Base-by-base conservation (phyloP, 164 flowering plant genomes). In the Malania oleifera region DNA sequence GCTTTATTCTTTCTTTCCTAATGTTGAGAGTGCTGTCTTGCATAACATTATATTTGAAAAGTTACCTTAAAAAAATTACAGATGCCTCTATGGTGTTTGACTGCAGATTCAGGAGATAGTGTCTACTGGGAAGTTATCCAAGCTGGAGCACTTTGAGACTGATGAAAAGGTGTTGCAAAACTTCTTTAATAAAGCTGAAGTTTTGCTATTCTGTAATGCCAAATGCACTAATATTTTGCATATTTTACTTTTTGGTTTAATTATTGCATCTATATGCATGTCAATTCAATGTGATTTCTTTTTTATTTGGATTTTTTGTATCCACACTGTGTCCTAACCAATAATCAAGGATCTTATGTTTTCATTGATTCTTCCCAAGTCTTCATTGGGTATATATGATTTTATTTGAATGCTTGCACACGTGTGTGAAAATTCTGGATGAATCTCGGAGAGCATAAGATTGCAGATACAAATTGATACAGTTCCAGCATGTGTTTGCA, bases 51-150 rank as follows among this genome's bases (percentile, higher is more conserved):
- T 23, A 43, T 54, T 10, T 14, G 15, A 34, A 31, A 31, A 40
- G 44, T 40, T 22, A 24, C n/a, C 35, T 31, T 43, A 13, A 50
- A 37, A 54, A 53, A 18, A 29, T 22, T 41, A 50, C 37, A 7
- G 43, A 19, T 45, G 53, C 18, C 22, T n/a, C n/a, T 38, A 14
- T 64, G 44, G 25, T 26, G 17, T 69, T 50, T 74, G 54, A 28
- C 18, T 75, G 67, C 90, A 92, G 98, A 89, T 92, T 67, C 91
- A 85, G 60, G 98, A 92, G 79, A 92, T 92, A 52, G 83, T 89
- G 64, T 81, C 81, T 13, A 87, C 98, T 46, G 96, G 96, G 55
- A 92, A 83, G 71, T 70, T 92, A 29, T 87, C 95, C 26, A 92
- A 92, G 75, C 76, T 92, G 82, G 96, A 92, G 77, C 95, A 89